phyloP scores from a whole-genome alignment of 2,329 filamentous ascomycete genomes.

The Tolypocladium album region DNA sequence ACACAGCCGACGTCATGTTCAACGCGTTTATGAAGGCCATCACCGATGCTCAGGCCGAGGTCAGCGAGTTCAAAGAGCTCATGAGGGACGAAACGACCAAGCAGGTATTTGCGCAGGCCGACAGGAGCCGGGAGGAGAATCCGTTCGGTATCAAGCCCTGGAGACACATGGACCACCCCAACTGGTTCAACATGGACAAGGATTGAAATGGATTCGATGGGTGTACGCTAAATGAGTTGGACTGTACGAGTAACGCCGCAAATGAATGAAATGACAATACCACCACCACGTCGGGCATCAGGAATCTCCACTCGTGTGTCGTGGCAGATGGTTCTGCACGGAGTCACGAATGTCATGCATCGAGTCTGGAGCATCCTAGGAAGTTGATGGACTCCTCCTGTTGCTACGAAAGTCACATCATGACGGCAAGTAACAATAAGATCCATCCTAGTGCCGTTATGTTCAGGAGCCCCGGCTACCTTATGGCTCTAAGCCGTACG shows the following conservation, averaged over 20 bases:
- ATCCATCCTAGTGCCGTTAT: too few relatives aligned
- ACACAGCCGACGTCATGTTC: conserved; percentile 39
- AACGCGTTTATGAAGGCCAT: conserved; percentile 36
- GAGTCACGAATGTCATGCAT: neutral
- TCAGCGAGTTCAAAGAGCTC: conserved; percentile 38
- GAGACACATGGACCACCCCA: conserved; percentile 46
- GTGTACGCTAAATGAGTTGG: neutral
- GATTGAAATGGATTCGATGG: conserved; percentile 5
- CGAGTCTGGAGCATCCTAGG: neutral
- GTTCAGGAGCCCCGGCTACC: too few relatives aligned
- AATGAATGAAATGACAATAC: neutral
- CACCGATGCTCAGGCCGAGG: conserved; percentile 34
- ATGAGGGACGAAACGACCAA: conserved; percentile 35
- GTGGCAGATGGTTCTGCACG: neutral
- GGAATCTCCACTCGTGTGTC: neutral
- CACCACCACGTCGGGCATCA: neutral
- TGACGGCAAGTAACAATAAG: neutral
- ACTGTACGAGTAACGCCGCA: neutral
- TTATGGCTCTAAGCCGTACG: neutral
- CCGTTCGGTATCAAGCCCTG: conserved; percentile 48
- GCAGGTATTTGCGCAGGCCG: conserved; percentile 40
- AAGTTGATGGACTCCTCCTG: neutral
- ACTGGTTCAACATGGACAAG: conserved; percentile 37
- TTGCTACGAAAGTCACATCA: neutral
- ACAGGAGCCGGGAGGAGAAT: conserved; percentile 41